Evolutionary conservation across 352 stramenopile genomes (phyloP).

Genomic region (Pythium pyrilobum): DNA sequence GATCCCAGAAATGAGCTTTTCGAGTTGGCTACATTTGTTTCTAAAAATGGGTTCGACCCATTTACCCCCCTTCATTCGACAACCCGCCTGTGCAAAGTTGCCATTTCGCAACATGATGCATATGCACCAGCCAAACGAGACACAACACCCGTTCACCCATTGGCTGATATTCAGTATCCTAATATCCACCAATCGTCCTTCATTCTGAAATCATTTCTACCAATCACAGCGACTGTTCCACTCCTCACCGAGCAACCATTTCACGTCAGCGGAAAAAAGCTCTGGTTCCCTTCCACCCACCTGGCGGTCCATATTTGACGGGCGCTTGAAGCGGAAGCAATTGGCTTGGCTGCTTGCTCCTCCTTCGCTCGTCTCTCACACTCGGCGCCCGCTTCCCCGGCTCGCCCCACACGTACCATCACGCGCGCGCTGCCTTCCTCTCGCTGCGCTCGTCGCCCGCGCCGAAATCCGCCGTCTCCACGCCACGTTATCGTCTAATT

Average conservation of each 20-base stretch:
- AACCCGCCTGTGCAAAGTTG: neutral
- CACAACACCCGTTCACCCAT: neutral
- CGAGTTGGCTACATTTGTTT: conserved; percentile 16
- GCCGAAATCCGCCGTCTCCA: neutral
- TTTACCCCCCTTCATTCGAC: neutral
- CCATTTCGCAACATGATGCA: conserved; percentile 9
- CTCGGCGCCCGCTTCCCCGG: neutral
- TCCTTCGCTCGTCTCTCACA: neutral
- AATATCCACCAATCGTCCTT: conserved; percentile 14
- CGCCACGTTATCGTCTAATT: neutral
- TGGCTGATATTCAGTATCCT: neutral
- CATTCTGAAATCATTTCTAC: no score
- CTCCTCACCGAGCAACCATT: no score
- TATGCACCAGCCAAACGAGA: conserved; percentile 22
- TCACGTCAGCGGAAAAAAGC: no score
- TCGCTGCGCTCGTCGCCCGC: neutral
- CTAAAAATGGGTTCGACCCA: conserved; percentile 1
- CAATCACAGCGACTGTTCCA: no score
- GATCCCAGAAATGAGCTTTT: neutral
- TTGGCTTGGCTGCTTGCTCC: conserved; percentile 18
- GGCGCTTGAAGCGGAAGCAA: conserved; percentile 24
- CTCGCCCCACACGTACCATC: neutral
- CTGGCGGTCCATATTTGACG: no score
- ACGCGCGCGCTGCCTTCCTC: neutral
- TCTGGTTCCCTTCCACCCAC: conserved; percentile 17